These are phyloP conservation scores for Lavandula angustifolia DNA, from an alignment of 257 asterid genomes.

Conservation along the genomic window DNA sequence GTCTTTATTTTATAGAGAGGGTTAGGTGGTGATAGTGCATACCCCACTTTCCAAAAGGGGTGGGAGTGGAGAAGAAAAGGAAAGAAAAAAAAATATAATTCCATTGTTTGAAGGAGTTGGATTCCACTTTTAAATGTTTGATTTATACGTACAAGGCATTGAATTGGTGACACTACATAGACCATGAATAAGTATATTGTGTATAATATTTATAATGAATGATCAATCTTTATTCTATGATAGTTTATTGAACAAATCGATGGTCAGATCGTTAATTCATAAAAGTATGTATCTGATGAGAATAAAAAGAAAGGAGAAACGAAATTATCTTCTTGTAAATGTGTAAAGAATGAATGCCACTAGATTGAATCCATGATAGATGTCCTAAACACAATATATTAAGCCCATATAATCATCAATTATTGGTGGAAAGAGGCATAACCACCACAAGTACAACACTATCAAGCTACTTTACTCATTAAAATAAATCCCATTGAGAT, in stretches of 20 bases:
- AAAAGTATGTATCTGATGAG: neutral
- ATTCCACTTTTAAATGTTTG: conserved; percentile 65
- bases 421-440: conserved; percentile 53
- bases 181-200: neutral
- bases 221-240: too few relatives aligned
- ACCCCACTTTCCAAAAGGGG: conserved; percentile 40
- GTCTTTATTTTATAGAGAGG: conserved; percentile 32
- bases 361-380: conserved; percentile 52
- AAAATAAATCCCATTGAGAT: conserved; percentile 33
- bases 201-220: too few relatives aligned
- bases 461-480: conserved; percentile 15
- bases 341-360: conserved; percentile 72
- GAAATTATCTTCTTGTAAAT: conserved; percentile 40
- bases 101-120: conserved; percentile 52
- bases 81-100: neutral
- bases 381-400: conserved; percentile 38
- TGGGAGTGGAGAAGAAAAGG: neutral
- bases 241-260: too few relatives aligned
- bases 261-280: too few relatives aligned
- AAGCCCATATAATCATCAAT: conserved; percentile 50
- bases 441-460: conserved; percentile 26
- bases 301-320: neutral
- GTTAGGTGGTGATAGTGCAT: conserved; percentile 72
- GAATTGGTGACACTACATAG: conserved; percentile 40
- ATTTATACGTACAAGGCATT: conserved; percentile 48